Percentiles rank a stretch among this genome's conserved stretches.
Conservation (phyloP, 73 alveolate genomes). For the Paramecium caudatum region DNA sequence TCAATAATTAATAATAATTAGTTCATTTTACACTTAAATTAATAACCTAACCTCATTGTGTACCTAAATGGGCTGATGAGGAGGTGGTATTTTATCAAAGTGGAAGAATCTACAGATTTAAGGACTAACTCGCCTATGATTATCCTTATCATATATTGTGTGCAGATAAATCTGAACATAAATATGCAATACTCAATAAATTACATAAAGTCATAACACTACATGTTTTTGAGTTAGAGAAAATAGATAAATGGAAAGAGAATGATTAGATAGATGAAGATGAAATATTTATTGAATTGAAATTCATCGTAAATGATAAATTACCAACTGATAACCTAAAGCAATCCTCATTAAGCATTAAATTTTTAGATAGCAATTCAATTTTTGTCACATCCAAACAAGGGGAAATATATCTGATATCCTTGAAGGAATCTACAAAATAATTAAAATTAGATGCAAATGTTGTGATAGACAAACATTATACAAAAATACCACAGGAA, state of each 20-base stretch:
- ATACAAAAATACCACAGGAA: constrained; percentile 36
- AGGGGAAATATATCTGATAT: constrained; percentile 28
- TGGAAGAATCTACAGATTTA: constrained; percentile 44
- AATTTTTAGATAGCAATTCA: background rate
- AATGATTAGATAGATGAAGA: background rate
- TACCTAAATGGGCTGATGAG: constrained; percentile 57
- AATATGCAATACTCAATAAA: constrained; percentile 15
- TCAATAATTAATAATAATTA: background rate
- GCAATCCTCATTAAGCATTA: constrained; percentile 6
- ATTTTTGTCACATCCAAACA: constrained; percentile 6
- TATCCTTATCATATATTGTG: background rate
- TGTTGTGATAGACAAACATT: background rate
- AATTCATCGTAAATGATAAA: constrained; percentile 36
- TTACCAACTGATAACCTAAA: constrained; percentile 31
- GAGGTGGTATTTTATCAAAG: constrained; percentile 9
- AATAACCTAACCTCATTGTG: constrained; percentile 48
- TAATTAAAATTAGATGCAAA: constrained; percentile 45
- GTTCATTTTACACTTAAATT: constrained; percentile 5
- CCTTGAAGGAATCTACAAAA: background rate
- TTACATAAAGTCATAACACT: background rate
- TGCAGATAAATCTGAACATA: background rate
- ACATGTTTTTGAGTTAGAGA: background rate
- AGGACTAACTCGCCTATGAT: background rate
- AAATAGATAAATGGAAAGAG: constrained; percentile 19
- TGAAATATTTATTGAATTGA: constrained; percentile 13